Conservation (phyloP, 495 filamentous ascomycete species). For the Penicillium crystallinum region DNA sequence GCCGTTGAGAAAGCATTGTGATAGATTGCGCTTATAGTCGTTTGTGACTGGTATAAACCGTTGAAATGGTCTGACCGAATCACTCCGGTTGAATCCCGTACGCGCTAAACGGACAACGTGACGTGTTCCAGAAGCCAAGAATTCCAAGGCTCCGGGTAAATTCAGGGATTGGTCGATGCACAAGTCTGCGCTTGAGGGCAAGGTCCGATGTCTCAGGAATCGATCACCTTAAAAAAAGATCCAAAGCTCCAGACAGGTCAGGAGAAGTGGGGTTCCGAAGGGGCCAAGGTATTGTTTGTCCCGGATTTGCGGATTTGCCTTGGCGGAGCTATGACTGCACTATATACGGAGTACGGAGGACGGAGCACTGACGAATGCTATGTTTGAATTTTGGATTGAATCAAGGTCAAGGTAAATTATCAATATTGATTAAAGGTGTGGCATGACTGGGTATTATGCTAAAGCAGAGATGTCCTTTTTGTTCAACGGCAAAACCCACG, state of each 20-base stretch:
- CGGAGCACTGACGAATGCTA: too few relatives aligned
- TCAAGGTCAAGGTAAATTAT: not conserved
- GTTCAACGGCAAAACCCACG: conserved; percentile 13
- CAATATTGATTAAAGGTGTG: conserved; percentile 3
- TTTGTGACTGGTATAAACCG: not conserved
- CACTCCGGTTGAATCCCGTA: not conserved
- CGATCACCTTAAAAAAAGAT: not conserved
- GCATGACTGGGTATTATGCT: conserved; percentile 28
- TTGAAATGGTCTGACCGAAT: not conserved
- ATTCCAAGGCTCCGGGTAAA: too few relatives aligned
- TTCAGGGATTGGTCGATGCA: too few relatives aligned
- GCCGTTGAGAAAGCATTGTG: conserved; percentile 68
- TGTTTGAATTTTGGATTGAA: too few relatives aligned
- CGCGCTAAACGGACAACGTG: not conserved
- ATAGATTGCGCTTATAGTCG: not conserved
- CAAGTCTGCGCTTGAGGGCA: not conserved
- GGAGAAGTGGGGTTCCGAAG: conserved; percentile 8
- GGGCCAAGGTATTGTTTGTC: not conserved
- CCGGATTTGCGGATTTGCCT: conserved; percentile 3
- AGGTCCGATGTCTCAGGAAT: not conserved
- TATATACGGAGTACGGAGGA: not conserved
- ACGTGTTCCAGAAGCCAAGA: not conserved
- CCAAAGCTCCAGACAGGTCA: not conserved
- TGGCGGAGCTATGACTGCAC: conserved; percentile 1
- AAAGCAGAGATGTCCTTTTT: conserved; percentile 17